Base-by-base conservation (phyloP, 768 basidiomycete species). In the Hemileccinum impolitum region DNA sequence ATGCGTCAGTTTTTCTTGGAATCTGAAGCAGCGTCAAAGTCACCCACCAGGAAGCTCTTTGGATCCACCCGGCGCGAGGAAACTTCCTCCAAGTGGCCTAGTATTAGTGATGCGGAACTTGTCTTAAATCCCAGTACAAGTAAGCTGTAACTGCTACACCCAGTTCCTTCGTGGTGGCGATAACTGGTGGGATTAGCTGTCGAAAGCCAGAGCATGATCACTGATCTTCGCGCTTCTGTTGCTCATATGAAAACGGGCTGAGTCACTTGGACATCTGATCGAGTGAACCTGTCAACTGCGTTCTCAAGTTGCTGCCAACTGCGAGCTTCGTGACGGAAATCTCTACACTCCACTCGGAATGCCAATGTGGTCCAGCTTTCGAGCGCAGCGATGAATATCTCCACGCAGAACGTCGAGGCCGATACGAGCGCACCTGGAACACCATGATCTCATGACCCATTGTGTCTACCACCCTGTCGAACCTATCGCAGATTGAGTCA, bases 191-290 rank as follows among this genome's bases (percentile, higher is more conserved):
- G 2, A 19, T 39, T n/a, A 41, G 34, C 10, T 9, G 3, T 12
- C 26, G 25, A 21, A 19, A n/a, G 26, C 7, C 17, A 7, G 2
- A 44, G 56, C 10, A 13, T 23, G 2, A 18, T 18, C 4, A 18
- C 30, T 53, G 15, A 42, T 41, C 41, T 6, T 48, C 35, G 3
- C 36, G 25, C 7, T 35, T 43, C 28, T 48, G 41, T 13, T 30
- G 26, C 32, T 80, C 79, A 44, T 80, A 81, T 2, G 76, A 71
- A 74, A 80, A 84, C 2, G 79, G 75, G 56, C 80, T 84, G 36
- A 84, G 87, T 83, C 61, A 88, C 84, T 8, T 82, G 79, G 14
- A 77, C 71, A 12, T n/a, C 78, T 71, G 49, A 85, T 74, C 2
- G 78, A 80, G 39, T 76, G 70, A 10, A 84, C 69, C 77, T 82